Conservation (phyloP, 768 basidiomycete species). For the Galerina marginata region DNA sequence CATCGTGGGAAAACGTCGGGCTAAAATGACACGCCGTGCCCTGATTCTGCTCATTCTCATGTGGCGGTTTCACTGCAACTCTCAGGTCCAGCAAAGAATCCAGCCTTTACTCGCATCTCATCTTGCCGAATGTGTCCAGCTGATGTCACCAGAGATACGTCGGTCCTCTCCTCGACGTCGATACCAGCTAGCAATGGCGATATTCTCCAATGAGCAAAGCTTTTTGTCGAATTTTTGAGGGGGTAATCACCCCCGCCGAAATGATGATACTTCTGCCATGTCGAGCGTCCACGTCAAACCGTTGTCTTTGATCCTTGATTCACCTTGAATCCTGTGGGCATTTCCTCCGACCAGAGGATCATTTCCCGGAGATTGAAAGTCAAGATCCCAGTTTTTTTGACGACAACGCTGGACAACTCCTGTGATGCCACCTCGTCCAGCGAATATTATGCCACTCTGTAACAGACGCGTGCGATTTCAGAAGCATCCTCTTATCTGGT, state of each 20-base stretch:
- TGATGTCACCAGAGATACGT: not conserved
- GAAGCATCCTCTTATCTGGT: constrained; percentile 17
- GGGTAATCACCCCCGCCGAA: not conserved
- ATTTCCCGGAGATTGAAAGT: constrained; percentile 18
- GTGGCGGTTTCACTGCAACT: constrained; percentile 16
- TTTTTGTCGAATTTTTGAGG: not conserved
- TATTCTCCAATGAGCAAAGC: not conserved
- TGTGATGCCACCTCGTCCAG: constrained; percentile 17
- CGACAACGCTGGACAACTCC: constrained; percentile 12
- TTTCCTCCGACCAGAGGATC: constrained; percentile 7
- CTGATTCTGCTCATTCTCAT: constrained; percentile 13
- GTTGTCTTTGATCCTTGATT: constrained; percentile 10
- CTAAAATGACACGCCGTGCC: constrained; percentile 13
- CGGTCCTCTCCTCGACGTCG: not conserved
- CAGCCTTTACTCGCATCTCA: not conserved
- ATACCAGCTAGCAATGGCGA: too few species aligned
- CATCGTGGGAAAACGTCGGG: constrained; percentile 12
- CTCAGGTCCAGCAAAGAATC: constrained; percentile 9
- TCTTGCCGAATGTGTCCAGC: constrained; percentile 3
- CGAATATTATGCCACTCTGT: constrained; percentile 4
- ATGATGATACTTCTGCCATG: constrained; percentile 10
- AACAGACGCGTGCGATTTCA: constrained; percentile 14
- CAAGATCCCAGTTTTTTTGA: constrained; percentile 16
- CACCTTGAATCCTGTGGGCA: constrained; percentile 4
- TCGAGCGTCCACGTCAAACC: constrained; percentile 10